Conservation (phyloP, 2,329 filamentous ascomycete genomes). For the Anisogramma anomala region DNA sequence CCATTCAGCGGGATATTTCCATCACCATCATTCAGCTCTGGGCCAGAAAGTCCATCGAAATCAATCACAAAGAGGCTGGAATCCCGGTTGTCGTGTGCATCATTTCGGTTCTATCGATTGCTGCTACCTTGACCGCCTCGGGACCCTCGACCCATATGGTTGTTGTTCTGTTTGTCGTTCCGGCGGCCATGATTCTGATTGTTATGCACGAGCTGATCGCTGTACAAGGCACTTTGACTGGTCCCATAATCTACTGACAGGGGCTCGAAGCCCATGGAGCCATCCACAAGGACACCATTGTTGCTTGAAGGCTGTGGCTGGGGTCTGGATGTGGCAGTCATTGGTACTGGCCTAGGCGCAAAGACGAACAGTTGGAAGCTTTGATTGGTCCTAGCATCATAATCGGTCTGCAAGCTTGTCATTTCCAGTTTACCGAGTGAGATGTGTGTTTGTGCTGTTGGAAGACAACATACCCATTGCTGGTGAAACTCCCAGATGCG, state of each 20-base stretch:
- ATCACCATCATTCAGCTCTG: neutral
- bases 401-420: constrained; percentile 4
- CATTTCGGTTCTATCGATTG: constrained; percentile 11
- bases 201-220: constrained; percentile 32
- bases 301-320: constrained; percentile 18
- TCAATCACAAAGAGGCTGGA: neutral
- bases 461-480: constrained; percentile 53
- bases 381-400: constrained; percentile 18
- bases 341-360: constrained; percentile 17
- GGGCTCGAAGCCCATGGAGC: constrained; percentile 39
- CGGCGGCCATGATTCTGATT: neutral
- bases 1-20: no score
- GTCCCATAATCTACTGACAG: constrained; percentile 27
- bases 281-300: constrained; percentile 38
- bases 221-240: constrained; percentile 34
- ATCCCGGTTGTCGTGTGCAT: neutral
- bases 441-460: no score
- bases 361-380: constrained; percentile 2
- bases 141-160: constrained; percentile 10
- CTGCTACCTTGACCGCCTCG: constrained; percentile 12
- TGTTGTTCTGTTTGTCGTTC: constrained; percentile 8
- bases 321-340: constrained; percentile 25
- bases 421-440: no score
- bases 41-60: neutral
- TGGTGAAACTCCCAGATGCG: constrained; percentile 67